phyloP scores from a whole-genome alignment of 2,329 filamentous ascomycete genomes.

The Macrophomina phaseolina region DNA sequence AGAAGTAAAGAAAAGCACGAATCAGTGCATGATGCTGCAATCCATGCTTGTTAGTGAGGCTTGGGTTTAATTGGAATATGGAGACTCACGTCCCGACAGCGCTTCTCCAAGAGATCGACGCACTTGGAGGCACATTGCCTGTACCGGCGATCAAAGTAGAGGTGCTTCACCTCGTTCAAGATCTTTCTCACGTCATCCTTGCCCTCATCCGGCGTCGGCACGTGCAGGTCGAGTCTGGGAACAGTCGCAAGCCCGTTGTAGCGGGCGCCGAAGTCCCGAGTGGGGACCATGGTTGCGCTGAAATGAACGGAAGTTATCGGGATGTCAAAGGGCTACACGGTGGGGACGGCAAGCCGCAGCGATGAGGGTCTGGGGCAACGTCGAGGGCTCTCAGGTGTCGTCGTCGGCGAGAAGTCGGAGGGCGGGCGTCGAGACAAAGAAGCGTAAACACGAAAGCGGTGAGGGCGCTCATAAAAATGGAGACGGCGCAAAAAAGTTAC shows the following conservation, averaged over 20 bases:
- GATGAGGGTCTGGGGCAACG: background rate
- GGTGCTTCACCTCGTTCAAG: constrained; percentile 24
- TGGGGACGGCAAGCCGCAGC: background rate
- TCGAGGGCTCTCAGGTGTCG: background rate
- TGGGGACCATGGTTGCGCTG: constrained; percentile 3
- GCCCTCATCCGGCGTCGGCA: background rate
- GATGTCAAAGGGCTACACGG: too few relatives aligned
- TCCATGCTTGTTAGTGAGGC: background rate
- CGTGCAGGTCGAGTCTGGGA: constrained; percentile 16
- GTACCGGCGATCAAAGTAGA: constrained; percentile 40
- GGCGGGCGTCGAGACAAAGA: constrained; percentile 13
- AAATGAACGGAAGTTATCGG: background rate
- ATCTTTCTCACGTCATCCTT: constrained; percentile 13
- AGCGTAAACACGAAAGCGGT: constrained; percentile 19
- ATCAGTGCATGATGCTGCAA: constrained; percentile 43
- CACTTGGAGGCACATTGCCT: constrained; percentile 42
- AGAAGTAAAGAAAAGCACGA: constrained; percentile 44
- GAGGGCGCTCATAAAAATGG: constrained; percentile 3
- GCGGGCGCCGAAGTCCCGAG: constrained; percentile 10
- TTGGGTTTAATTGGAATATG: background rate
- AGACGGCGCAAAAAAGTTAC: constrained; percentile 20
- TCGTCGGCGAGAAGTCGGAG: constrained; percentile 8
- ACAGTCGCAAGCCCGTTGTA: constrained; percentile 20
- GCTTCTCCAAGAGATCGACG: constrained; percentile 36
- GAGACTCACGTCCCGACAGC: constrained; percentile 7